A percentile compares a stretch with the other conserved stretches of the same genome.
phyloP scores from a whole-genome alignment of 176 grass and related monocot genomes.

The Triticum urartu region DNA sequence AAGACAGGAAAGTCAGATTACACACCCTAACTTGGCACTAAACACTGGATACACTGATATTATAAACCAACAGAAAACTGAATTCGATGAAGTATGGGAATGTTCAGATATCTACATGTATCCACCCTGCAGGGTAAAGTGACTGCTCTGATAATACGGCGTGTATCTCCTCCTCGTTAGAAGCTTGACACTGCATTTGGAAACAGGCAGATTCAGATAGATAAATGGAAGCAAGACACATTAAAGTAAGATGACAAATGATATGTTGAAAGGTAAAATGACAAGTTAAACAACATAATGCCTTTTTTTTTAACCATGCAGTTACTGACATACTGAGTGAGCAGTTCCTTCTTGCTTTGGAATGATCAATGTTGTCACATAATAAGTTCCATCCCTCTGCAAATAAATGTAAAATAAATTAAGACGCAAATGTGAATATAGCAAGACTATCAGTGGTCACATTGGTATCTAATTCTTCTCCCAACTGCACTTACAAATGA shows the following conservation, averaged over 20 bases:
- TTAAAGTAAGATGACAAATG: background rate
- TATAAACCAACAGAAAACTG: conserved; percentile 3
- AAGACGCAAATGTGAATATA: conserved; percentile 20
- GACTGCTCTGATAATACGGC: conserved; percentile 79
- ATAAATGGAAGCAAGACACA: background rate
- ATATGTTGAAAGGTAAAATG: background rate
- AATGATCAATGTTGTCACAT: conserved; percentile 88
- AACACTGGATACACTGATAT: background rate
- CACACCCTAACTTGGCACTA: background rate
- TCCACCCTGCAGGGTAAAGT: conserved; percentile 93
- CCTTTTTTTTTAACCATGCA: conserved; percentile 5
- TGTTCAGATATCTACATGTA: conserved; percentile 66
- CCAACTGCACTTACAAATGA: conserved; percentile 63
- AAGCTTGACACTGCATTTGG: conserved; percentile 72
- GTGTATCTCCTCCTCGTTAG: conserved; percentile 92
- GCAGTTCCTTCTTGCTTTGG: conserved; percentile 92
- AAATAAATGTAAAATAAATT: conserved; percentile 27
- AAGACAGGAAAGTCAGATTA: background rate
- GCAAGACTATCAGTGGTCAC: background rate
- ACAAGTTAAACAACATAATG: background rate
- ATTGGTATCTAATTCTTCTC: conserved; percentile 3
- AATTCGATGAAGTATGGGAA: background rate
- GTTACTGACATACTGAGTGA: conserved; percentile 86
- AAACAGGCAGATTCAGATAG: background rate
- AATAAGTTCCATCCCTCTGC: conserved; percentile 76